Evolutionary conservation across 345 rosid species (phyloP).

Genomic region (Arabis hirsuta): DNA sequence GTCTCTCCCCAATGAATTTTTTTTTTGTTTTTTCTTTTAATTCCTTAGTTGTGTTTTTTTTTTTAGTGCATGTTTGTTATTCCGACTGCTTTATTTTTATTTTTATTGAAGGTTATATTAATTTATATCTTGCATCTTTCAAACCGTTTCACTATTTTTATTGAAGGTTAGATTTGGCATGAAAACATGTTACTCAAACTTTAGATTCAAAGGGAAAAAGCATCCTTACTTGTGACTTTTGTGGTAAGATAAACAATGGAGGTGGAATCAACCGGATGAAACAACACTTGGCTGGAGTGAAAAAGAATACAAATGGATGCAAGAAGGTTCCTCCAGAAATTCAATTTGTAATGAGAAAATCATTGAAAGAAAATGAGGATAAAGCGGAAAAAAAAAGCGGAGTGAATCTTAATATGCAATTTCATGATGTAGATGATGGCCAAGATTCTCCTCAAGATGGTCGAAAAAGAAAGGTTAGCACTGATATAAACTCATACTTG

Average conservation of each 20-base stretch:
- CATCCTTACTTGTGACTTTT: background rate
- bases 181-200: no score
- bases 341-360: background rate
- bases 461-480: background rate
- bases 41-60: no score
- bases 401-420: background rate
- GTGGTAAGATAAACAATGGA: background rate
- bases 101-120: no score
- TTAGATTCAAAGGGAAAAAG: background rate
- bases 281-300: background rate
- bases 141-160: no score
- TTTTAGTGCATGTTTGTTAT: no score
- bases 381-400: background rate
- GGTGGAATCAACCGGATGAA: slow-evolving; percentile 8
- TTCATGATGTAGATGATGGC: background rate
- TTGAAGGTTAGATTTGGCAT: no score
- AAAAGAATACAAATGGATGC: slow-evolving; percentile 15
- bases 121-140: no score
- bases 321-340: slow-evolving; percentile 8
- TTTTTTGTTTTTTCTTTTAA: no score
- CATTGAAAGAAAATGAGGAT: slow-evolving; percentile 1
- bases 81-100: no score
- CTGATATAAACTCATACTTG: slow-evolving; percentile 2
- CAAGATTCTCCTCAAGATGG: background rate
- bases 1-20: no score